Evolutionary conservation across 768 basidiomycete genomes (phyloP).

Genomic region (Termitomyces sp.): DNA sequence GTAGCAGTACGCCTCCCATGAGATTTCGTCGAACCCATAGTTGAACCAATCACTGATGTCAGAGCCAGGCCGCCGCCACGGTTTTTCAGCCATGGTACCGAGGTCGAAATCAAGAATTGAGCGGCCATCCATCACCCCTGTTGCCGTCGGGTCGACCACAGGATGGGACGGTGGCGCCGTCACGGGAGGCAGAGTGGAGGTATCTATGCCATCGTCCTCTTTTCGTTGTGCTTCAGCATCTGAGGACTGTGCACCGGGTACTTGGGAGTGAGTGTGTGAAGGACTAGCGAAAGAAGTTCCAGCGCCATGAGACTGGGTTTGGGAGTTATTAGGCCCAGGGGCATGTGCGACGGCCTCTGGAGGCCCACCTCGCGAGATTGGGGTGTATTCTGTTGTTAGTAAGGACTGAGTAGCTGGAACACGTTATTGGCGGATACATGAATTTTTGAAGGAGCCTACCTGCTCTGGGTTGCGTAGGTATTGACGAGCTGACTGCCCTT

Average conservation of each 20-base stretch:
- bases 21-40: slow-evolving; percentile 96
- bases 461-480: slow-evolving; percentile 32
- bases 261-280: slow-evolving; percentile 13
- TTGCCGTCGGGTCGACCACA: slow-evolving; percentile 60
- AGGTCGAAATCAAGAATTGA: slow-evolving; percentile 87
- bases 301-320: neutral
- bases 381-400: slow-evolving; percentile 81
- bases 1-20: slow-evolving; percentile 92
- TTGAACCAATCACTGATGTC: slow-evolving; percentile 99
- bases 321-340: neutral
- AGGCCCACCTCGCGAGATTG: slow-evolving; percentile 59
- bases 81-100: slow-evolving; percentile 70
- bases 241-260: slow-evolving; percentile 10
- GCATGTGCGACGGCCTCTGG: slow-evolving; percentile 12
- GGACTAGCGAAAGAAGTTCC: neutral
- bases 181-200: slow-evolving; percentile 60
- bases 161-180: slow-evolving; percentile 80
- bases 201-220: slow-evolving; percentile 56
- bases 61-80: slow-evolving; percentile 89
- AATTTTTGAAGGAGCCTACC: slow-evolving; percentile 16
- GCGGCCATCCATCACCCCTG: slow-evolving; percentile 69
- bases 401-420: slow-evolving; percentile 46
- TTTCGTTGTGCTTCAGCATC: slow-evolving; percentile 12
- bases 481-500: slow-evolving; percentile 28
- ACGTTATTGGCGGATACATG: neutral